Percentiles rank a stretch among this genome's conserved stretches.
Evolutionary conservation across 2,329 filamentous ascomycete species (phyloP).

Genomic region (Ophiostoma australiae): DNA sequence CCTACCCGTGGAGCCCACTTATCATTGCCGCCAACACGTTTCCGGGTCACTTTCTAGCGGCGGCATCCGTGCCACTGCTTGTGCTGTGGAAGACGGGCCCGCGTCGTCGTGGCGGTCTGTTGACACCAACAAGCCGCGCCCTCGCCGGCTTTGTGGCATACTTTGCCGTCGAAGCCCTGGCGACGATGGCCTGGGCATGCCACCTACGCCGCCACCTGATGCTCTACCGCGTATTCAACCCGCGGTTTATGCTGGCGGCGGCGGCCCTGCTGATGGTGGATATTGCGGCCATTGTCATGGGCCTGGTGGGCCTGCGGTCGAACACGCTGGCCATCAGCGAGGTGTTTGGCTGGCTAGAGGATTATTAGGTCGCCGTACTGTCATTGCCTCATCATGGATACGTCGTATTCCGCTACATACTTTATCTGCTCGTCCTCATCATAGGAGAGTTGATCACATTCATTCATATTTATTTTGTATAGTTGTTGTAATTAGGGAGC

Average conservation of each 20-base stretch:
- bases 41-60: constrained; percentile 79
- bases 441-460: background rate
- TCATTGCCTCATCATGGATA: background rate
- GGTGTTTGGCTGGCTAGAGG: constrained; percentile 69
- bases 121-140: constrained; percentile 66
- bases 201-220: constrained; percentile 87
- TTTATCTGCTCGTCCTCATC: background rate
- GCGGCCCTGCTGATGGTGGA: constrained; percentile 71
- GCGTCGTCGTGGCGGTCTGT: constrained; percentile 61
- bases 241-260: constrained; percentile 80
- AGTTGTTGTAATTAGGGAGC: background rate
- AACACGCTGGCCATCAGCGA: constrained; percentile 76
- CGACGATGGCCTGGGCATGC: constrained; percentile 86
- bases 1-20: constrained; percentile 85
- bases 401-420: background rate
- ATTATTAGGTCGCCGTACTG: constrained; percentile 21
- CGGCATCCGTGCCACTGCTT: constrained; percentile 71
- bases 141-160: constrained; percentile 73
- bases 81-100: constrained; percentile 86
- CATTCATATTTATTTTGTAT: constrained; percentile 14
- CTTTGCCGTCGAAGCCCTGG: constrained; percentile 75
- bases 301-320: constrained; percentile 67
- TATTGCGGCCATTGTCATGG: constrained; percentile 63
- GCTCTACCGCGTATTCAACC: constrained; percentile 91
- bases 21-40: constrained; percentile 82